Percentiles rank a stretch among this genome's conserved stretches.
Evolutionary conservation across 1,284 basidiomycete genomes (phyloP).

Genomic region (Fistulina hepatica): DNA sequence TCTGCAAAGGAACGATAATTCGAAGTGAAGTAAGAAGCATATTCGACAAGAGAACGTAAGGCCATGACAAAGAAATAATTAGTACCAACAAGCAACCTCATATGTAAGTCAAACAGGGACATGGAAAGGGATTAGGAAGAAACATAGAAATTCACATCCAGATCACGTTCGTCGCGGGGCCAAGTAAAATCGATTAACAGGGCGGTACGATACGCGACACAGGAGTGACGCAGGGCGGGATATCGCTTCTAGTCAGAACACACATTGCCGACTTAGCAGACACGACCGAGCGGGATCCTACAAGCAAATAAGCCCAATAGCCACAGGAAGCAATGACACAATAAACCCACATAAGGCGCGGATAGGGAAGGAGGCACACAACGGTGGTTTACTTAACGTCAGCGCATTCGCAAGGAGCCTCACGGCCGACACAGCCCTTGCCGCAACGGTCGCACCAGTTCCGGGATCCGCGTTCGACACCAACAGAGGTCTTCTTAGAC

Average conservation of each 20-base stretch:
- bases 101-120: conserved; percentile 6
- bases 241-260: conserved; percentile 6
- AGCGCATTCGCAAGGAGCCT: conserved; percentile 48
- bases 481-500: conserved; percentile 39
- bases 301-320: background rate
- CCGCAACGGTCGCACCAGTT: conserved; percentile 69
- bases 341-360: conserved; percentile 18
- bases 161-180: conserved; percentile 54
- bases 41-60: background rate
- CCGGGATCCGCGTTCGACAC: conserved; percentile 49
- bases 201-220: conserved; percentile 57
- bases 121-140: conserved; percentile 12
- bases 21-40: background rate
- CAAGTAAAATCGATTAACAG: conserved; percentile 30
- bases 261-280: background rate
- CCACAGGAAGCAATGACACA: conserved; percentile 3
- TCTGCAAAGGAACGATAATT: too few relatives aligned
- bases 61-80: conserved; percentile 4
- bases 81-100: conserved; percentile 1
- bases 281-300: conserved; percentile 10
- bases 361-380: conserved; percentile 14
- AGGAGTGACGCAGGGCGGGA: conserved; percentile 41
- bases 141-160: conserved; percentile 27
- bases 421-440: conserved; percentile 51
- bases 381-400: conserved; percentile 46